Conservation (phyloP, 2,329 filamentous ascomycete genomes). For the Sphaerulina musiva region DNA sequence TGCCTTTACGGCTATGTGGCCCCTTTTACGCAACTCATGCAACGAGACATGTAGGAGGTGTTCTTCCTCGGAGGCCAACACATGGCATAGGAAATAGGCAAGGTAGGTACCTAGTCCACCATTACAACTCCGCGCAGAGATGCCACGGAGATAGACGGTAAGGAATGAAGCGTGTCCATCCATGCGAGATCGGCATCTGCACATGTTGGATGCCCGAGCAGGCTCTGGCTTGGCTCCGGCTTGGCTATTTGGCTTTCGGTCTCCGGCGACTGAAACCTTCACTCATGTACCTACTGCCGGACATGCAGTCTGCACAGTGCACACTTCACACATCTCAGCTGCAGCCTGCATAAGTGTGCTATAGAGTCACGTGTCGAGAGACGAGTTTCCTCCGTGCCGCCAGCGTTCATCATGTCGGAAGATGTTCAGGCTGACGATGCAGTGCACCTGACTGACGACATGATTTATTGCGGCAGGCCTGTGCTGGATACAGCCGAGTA, state of each 20-base stretch:
- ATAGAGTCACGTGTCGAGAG: background rate
- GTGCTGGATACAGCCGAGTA: conserved; percentile 5
- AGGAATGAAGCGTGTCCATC: background rate
- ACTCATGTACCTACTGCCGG: too few species aligned
- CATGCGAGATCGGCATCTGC: conserved; percentile 1
- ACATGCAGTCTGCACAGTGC: too few species aligned
- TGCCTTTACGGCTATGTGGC: too few species aligned
- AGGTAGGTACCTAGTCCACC: background rate
- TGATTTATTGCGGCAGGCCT: background rate
- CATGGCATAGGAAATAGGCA: too few species aligned
- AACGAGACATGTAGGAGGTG: too few species aligned
- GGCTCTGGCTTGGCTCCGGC: background rate
- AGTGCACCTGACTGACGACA: background rate
- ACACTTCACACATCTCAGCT: too few species aligned
- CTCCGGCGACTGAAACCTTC: background rate
- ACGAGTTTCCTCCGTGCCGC: background rate
- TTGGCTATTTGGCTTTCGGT: conserved; percentile 1
- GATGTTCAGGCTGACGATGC: background rate
- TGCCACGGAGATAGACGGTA: conserved; percentile 8
- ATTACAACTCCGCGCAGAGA: background rate
- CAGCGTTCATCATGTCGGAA: background rate
- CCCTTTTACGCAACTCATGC: too few species aligned
- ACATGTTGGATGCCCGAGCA: conserved; percentile 2
- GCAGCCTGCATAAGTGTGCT: background rate
- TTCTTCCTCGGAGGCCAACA: too few species aligned